Percentiles rank a stretch among this genome's conserved stretches.
Conservation (phyloP, 352 stramenopile species). For the Lagenidium giganteum region DNA sequence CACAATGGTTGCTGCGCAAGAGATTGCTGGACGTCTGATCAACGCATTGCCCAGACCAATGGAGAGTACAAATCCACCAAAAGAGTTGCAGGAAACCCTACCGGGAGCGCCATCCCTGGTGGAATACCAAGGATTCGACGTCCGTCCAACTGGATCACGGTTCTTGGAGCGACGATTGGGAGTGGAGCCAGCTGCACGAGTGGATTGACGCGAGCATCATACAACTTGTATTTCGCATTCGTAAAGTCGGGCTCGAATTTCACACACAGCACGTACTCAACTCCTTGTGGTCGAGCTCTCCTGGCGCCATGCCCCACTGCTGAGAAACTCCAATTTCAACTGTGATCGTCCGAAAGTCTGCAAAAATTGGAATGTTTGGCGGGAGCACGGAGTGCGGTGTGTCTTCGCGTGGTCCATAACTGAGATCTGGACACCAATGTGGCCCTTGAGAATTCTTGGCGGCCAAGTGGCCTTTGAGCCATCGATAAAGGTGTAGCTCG, state of each 20-base stretch:
- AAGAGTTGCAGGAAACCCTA: conserved; percentile 16
- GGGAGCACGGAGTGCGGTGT: conserved; percentile 20
- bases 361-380: conserved; percentile 16
- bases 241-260: conserved; percentile 20
- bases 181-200: conserved; percentile 18
- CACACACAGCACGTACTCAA: conserved; percentile 23
- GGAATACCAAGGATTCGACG: conserved; percentile 24
- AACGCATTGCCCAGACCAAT: conserved; percentile 14
- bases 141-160: conserved; percentile 22
- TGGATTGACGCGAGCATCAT: conserved; percentile 18
- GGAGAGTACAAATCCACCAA: conserved; percentile 23
- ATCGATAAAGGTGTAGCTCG: conserved; percentile 8
- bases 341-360: conserved; percentile 18
- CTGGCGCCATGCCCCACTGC: conserved; percentile 17
- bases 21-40: conserved; percentile 10
- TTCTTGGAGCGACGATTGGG: conserved; percentile 23
- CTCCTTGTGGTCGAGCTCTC: conserved; percentile 23
- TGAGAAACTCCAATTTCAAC: conserved; percentile 20
- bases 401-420: conserved; percentile 13
- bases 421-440: conserved; percentile 17
- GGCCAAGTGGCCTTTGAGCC: conserved; percentile 6
- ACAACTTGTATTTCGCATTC: conserved; percentile 27
- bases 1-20: too few species aligned
- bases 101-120: conserved; percentile 16
- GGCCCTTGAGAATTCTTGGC: conserved; percentile 15